Base-by-base conservation (phyloP, 768 basidiomycete genomes). In the Sarcodon aspratus region DNA sequence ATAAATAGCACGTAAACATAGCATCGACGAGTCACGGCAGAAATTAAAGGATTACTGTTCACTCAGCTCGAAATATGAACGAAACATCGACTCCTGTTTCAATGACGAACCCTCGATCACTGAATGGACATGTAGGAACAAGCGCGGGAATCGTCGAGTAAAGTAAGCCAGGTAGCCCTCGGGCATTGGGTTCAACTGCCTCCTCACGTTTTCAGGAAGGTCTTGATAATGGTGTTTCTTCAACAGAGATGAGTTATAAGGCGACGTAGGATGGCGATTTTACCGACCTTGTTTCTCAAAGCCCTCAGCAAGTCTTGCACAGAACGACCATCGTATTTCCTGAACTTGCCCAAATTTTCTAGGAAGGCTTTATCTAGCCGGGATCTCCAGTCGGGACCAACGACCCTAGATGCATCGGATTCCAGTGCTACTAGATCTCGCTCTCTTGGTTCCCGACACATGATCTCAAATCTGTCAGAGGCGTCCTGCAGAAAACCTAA, bases 161-260 rank as follows among this genome's bases (percentile, higher is more conserved):
- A 98, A 99, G 65, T 98, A 99, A 1, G 74, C 69, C 47, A 99
- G 66, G 71, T 88, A 98, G 9, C 95, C 95, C 52, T 85, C 83
- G 0, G 96, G 96, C 74, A 98, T 84, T 10, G 85, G 73, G 5
- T 95, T 94, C 9, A 98, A 72, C 65, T 87, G 80, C 37, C 85
- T 79, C 60, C 89, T 93, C 47, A 91, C 89, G 55, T 85, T 80
- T 54, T 92, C 90, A 1, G 95, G 95, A 9, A 99, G 68, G 65
- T 99, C 96, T 67, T 97, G 95, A 60, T 95, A 96, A 61, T 97
- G 94, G 54, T 97, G 86, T 86, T 93, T 95, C 93, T 94, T 57
- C 17, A 45, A 7, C 51, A 37, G 18, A 8, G 33, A 15, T 21
- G 34, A 44, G 12, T 36, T 7, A 48, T 46, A 44, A 35, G 51